Percentiles rank a stretch among this genome's conserved stretches.
Evolutionary conservation across 2,329 filamentous ascomycete species (phyloP).

Genomic region (Colletotrichum truncatum): DNA sequence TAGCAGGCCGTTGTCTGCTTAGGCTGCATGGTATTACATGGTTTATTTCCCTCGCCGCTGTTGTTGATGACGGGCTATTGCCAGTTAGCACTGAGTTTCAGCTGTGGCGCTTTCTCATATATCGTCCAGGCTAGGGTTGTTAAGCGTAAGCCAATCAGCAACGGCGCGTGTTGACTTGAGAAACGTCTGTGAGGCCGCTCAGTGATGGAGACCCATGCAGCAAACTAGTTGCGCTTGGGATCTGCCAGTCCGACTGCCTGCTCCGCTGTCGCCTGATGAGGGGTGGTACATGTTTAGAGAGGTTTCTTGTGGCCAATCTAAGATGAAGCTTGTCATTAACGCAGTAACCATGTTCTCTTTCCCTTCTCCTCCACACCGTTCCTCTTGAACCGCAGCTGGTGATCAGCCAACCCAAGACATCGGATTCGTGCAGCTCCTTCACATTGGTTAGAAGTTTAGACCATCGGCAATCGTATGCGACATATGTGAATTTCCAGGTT

Average conservation of each 20-base stretch:
- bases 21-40: background rate
- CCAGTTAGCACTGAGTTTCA: conserved; percentile 39
- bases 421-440: conserved; percentile 17
- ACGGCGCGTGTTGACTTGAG: background rate
- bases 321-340: background rate
- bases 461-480: conserved; percentile 39
- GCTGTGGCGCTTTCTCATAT: conserved; percentile 46
- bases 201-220: conserved; percentile 30
- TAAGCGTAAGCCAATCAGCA: conserved; percentile 39
- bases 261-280: conserved; percentile 20
- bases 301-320: conserved; percentile 9
- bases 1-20: background rate
- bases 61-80: conserved; percentile 11
- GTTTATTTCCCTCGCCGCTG: conserved; percentile 6
- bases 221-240: background rate
- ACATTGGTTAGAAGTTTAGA: conserved; percentile 16
- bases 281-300: background rate
- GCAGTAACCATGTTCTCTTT: background rate
- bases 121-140: conserved; percentile 37
- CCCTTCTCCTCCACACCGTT: background rate
- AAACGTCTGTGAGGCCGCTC: conserved; percentile 35
- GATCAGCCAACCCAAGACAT: conserved; percentile 10
- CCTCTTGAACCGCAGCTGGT: background rate
- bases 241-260: conserved; percentile 11
- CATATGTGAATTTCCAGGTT: conserved; percentile 40